phyloP scores from a whole-genome alignment of 805 yeast genomes.

The Saccharomyces mikatae region DNA sequence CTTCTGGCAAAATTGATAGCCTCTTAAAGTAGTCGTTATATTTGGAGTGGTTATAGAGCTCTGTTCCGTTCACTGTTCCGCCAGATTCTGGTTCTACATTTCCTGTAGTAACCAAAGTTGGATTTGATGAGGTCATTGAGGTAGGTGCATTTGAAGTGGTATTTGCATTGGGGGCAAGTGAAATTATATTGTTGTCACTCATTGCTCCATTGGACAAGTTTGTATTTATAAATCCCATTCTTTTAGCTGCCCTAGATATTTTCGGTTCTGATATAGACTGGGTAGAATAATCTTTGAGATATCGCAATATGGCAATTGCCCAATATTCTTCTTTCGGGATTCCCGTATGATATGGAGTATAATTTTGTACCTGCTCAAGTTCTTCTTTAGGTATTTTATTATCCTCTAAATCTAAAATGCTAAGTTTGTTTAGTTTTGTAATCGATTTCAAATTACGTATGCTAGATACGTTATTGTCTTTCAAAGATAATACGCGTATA shows the following conservation, averaged over 20 bases:
- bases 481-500: slow-evolving; percentile 53
- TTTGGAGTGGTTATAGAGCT: slow-evolving; percentile 31
- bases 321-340: slow-evolving; percentile 34
- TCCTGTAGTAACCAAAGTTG: neutral
- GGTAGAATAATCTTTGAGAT: slow-evolving; percentile 15
- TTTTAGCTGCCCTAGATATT: slow-evolving; percentile 54
- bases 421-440: slow-evolving; percentile 43
- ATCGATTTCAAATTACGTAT: slow-evolving; percentile 45
- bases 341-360: slow-evolving; percentile 31
- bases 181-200: slow-evolving; percentile 1
- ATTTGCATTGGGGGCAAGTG: slow-evolving; percentile 6
- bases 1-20: slow-evolving; percentile 56
- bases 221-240: slow-evolving; percentile 59
- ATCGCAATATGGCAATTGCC: slow-evolving; percentile 26
- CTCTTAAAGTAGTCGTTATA: slow-evolving; percentile 60
- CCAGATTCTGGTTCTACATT: neutral
- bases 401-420: slow-evolving; percentile 51
- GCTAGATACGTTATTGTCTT: slow-evolving; percentile 44
- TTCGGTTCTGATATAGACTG: slow-evolving; percentile 13
- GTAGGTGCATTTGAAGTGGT: slow-evolving; percentile 1
- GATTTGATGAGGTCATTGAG: slow-evolving; percentile 1
- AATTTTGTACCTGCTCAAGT: slow-evolving; percentile 33
- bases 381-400: slow-evolving; percentile 52
- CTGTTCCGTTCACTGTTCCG: slow-evolving; percentile 3
- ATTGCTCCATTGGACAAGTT: slow-evolving; percentile 10